phyloP scores from a whole-genome alignment of 176 grass and related monocot genomes.

The Aegilops umbellulata region DNA sequence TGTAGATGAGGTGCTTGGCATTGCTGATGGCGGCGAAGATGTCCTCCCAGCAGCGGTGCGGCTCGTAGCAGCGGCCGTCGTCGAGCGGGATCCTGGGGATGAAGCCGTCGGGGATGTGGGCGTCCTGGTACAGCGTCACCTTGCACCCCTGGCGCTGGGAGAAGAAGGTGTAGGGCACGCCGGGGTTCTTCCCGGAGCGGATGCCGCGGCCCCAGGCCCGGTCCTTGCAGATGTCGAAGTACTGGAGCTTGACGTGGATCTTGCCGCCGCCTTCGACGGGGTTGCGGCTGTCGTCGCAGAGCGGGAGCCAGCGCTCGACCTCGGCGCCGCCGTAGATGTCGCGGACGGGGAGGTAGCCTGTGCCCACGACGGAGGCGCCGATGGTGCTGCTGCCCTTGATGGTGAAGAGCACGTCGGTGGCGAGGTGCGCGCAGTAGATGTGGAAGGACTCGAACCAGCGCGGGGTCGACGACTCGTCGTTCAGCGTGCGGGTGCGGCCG shows the following conservation, averaged over 20 bases:
- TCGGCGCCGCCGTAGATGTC: slow-evolving; percentile 39
- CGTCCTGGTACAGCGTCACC: slow-evolving; percentile 65
- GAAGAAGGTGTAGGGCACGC: slow-evolving; percentile 72
- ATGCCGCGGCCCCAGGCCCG: slow-evolving; percentile 44
- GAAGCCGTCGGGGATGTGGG: slow-evolving; percentile 53
- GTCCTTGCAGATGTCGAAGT: slow-evolving; percentile 52
- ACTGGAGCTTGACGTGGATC: slow-evolving; percentile 63
- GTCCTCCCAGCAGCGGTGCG: slow-evolving; percentile 67
- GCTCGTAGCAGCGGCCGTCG: slow-evolving; percentile 40
- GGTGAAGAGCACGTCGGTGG: slow-evolving; percentile 62
- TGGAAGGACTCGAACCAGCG: slow-evolving; percentile 68
- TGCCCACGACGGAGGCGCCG: slow-evolving; percentile 49
- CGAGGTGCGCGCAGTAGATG: slow-evolving; percentile 72
- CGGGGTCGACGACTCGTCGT: slow-evolving; percentile 37
- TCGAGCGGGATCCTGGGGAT: slow-evolving; percentile 50
- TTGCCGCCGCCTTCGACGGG: slow-evolving; percentile 28
- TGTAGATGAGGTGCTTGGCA: slow-evolving; percentile 49
- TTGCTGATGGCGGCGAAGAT: slow-evolving; percentile 50
- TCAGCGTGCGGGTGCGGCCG: slow-evolving; percentile 51
- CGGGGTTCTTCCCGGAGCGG: slow-evolving; percentile 45
- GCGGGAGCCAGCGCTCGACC: slow-evolving; percentile 42
- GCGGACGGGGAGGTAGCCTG: slow-evolving; percentile 42
- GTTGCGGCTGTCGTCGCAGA: slow-evolving; percentile 30
- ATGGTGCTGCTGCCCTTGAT: slow-evolving; percentile 40
- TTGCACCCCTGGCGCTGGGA: slow-evolving; percentile 46